Evolutionary conservation across 805 yeast genomes (phyloP).

Genomic region (Teunomyces funiuensis): DNA sequence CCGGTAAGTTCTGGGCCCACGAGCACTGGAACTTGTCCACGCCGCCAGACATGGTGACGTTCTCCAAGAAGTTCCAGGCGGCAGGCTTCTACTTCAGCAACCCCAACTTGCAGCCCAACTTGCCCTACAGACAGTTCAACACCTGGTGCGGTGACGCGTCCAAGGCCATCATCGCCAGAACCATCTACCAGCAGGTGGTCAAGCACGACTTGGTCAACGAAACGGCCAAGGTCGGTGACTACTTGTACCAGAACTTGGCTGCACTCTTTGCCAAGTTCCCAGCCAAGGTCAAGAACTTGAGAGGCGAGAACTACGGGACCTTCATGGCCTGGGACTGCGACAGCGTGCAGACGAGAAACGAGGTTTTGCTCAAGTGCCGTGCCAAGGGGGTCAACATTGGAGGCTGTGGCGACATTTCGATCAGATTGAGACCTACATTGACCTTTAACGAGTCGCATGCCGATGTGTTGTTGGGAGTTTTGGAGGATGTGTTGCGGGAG

Average conservation of each 20-base stretch:
- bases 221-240: constrained; percentile 54
- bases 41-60: constrained; percentile 68
- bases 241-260: constrained; percentile 46
- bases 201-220: constrained; percentile 49
- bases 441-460: constrained; percentile 63
- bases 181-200: constrained; percentile 55
- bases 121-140: constrained; percentile 69
- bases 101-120: constrained; percentile 56
- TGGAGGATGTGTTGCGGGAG: constrained; percentile 28
- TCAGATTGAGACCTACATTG: constrained; percentile 66
- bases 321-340: constrained; percentile 65
- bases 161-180: constrained; percentile 60
- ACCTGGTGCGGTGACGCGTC: constrained; percentile 82
- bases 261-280: constrained; percentile 42
- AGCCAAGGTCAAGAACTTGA: constrained; percentile 43
- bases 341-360: constrained; percentile 43
- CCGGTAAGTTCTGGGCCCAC: constrained; percentile 74
- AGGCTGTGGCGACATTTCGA: constrained; percentile 60
- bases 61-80: constrained; percentile 71
- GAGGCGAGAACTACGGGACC: constrained; percentile 65
- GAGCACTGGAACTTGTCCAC: constrained; percentile 63
- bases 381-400: constrained; percentile 62
- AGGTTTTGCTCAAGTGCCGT: constrained; percentile 46
- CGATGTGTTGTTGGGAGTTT: constrained; percentile 50
- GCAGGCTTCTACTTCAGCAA: constrained; percentile 70